Conservation (phyloP, 2,329 filamentous ascomycete genomes). For the Aspergillus hortae region DNA sequence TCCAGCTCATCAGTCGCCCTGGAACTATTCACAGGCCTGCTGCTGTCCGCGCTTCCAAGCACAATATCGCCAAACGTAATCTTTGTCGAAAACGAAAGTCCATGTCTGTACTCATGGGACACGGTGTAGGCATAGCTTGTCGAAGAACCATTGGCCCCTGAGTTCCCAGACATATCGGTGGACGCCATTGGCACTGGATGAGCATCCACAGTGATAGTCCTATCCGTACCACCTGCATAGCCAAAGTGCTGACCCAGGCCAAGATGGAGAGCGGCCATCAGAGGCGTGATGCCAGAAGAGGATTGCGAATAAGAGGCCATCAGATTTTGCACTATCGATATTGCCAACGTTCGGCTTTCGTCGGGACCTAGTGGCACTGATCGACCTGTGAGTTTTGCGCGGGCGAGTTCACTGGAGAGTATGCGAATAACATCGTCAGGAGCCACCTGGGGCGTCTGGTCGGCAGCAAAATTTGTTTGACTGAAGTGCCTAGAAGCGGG, state of each 20-base stretch:
- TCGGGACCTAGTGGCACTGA: constrained; percentile 22
- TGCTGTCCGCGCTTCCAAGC: constrained; percentile 4
- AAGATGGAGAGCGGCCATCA: constrained; percentile 33
- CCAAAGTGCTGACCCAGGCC: constrained; percentile 36
- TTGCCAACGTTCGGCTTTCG: constrained; percentile 31
- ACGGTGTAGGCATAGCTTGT: constrained; percentile 20
- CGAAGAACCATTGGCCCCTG: constrained; percentile 9
- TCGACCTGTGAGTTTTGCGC: constrained; percentile 27
- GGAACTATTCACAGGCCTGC: constrained; percentile 7
- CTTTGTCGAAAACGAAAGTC: constrained; percentile 23
- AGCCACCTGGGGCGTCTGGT: constrained; percentile 15
- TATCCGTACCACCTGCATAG: constrained; percentile 17
- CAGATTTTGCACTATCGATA: constrained; percentile 29
- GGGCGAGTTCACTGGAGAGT: constrained; percentile 31
- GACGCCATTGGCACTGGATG: constrained; percentile 8
- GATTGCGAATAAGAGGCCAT: constrained; percentile 26
- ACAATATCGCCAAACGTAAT: constrained; percentile 20
- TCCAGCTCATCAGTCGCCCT: constrained; percentile 10
- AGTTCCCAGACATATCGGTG: background rate
- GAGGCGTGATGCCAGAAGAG: constrained; percentile 18
- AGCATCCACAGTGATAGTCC: constrained; percentile 25
- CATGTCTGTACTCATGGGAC: constrained; percentile 24
- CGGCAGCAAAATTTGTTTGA: constrained; percentile 7
- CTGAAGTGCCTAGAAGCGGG: constrained; percentile 4
- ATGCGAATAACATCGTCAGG: constrained; percentile 30